Base-by-base conservation (phyloP, 83 land plant species). In the Thuja plicata region DNA sequence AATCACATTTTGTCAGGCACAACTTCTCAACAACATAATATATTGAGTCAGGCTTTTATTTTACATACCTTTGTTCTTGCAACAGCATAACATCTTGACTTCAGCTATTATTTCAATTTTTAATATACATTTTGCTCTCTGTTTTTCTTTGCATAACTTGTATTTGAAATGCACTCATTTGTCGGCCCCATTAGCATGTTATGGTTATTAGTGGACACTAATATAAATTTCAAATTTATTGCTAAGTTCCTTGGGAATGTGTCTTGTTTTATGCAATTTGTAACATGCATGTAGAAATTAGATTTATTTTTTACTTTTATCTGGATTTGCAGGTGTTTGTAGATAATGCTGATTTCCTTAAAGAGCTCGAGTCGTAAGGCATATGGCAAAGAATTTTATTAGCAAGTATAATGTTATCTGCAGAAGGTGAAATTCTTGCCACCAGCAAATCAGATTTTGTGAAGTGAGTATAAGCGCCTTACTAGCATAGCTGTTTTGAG, bases 341-440 rank as follows among this genome's bases (percentile, higher is more conserved):
- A 85, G 96, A 95, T 87, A 95, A 95, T 76, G 87, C 90, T 48
- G 96, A 95, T 87, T 95, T 95, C 55, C 81, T 91, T 16, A 93
- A 92, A 86, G 96, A 95, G 76, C 88, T 95, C 90, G 96, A 95
- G 84, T 95, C 81, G 91, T 43, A 43, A 66, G 43, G 76, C 50
- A 88, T 17, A 50, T 87, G 27, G 84, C 80, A 45, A 88, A 52
- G 87, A 88, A 76, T 21, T 86, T 66, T 86, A 32, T 66, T 8
- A 40, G 16, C 15, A 43, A 70, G 13, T 66, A 10, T 66, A 87
- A 87, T 27, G 12, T 66, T 62, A 66, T 54, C 62, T 19, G 38
- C 34, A 50, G 82, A 52, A 85, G 54, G 35, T 55, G 60, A 52
- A 54, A 52, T 32, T 85, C 76, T 41, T 87, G 12, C 48, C 27